phyloP scores from a whole-genome alignment of 2,329 filamentous ascomycete genomes.

The Scorias spongiosa region DNA sequence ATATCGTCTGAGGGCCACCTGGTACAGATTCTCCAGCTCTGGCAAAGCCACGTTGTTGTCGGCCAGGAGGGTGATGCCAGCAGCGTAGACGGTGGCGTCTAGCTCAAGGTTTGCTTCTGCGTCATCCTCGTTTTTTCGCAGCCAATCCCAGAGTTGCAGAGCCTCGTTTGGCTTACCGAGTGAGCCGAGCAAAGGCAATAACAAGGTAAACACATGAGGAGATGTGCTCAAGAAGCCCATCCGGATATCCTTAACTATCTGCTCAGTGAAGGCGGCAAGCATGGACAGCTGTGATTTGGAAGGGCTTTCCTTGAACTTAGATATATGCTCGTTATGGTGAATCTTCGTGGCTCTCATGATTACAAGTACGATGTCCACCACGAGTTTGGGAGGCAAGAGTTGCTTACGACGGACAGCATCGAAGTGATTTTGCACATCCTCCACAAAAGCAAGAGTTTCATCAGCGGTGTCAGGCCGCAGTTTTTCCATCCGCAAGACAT shows the following conservation, averaged over 20 bases:
- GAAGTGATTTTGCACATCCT: background rate
- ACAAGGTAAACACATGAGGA: constrained; percentile 27
- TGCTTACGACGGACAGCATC: background rate
- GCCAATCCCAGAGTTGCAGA: constrained; percentile 32
- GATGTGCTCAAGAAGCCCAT: constrained; percentile 21
- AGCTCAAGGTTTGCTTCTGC: constrained; percentile 6
- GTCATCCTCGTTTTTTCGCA: constrained; percentile 26
- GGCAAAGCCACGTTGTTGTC: constrained; percentile 24
- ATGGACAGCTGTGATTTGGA: background rate
- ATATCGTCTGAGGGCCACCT: constrained; percentile 30
- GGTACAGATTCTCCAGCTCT: constrained; percentile 31
- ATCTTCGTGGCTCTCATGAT: background rate
- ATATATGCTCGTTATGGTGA: background rate
- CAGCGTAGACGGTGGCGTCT: constrained; percentile 26
- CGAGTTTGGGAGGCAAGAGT: background rate
- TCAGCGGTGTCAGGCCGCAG: background rate
- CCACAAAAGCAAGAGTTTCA: background rate
- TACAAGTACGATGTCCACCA: background rate
- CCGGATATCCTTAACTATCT: constrained; percentile 26
- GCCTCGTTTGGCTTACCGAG: constrained; percentile 18
- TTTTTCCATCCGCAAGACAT: background rate
- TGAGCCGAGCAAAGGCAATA: constrained; percentile 33
- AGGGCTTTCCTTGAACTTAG: background rate
- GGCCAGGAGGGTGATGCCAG: constrained; percentile 34
- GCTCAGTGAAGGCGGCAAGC: constrained; percentile 19